phyloP scores from a whole-genome alignment of 371 early-diverging fungal genomes.

The Cokeromyces recurvatus region DNA sequence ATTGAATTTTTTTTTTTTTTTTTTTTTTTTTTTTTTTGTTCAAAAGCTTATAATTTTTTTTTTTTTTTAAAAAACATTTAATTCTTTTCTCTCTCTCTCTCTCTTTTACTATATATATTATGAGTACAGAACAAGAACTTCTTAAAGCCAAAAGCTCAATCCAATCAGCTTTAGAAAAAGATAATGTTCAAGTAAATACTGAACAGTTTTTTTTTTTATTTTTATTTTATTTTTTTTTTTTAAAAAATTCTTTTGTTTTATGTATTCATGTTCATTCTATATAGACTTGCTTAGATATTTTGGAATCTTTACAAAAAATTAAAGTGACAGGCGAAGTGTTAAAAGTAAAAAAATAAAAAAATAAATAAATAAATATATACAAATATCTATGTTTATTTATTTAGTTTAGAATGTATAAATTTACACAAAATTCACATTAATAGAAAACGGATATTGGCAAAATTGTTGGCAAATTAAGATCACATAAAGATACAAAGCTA shows the following conservation, averaged over 20 bases:
- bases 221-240: neutral
- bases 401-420: too few relatives aligned
- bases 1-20: too few relatives aligned
- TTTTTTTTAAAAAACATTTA: too few relatives aligned
- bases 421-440: neutral
- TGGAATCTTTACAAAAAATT: slow-evolving; percentile 15
- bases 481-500: slow-evolving; percentile 54
- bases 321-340: slow-evolving; percentile 24
- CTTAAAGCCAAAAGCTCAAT: slow-evolving; percentile 24
- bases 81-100: neutral
- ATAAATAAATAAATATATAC: too few relatives aligned
- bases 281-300: slow-evolving; percentile 21
- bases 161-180: slow-evolving; percentile 14
- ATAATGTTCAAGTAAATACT: slow-evolving; percentile 15
- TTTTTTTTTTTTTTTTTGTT: slow-evolving; percentile 3
- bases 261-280: neutral
- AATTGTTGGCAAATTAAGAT: slow-evolving; percentile 68
- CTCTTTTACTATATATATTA: neutral
- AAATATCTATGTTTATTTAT: too few relatives aligned
- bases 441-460: slow-evolving; percentile 79
- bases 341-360: slow-evolving; percentile 15
- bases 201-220: neutral
- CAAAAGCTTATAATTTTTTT: neutral
- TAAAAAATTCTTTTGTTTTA: too few relatives aligned
- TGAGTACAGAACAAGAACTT: slow-evolving; percentile 22